Evolutionary conservation across 2,329 filamentous ascomycete genomes (phyloP).

Genomic region (Diaporthe sp.): DNA sequence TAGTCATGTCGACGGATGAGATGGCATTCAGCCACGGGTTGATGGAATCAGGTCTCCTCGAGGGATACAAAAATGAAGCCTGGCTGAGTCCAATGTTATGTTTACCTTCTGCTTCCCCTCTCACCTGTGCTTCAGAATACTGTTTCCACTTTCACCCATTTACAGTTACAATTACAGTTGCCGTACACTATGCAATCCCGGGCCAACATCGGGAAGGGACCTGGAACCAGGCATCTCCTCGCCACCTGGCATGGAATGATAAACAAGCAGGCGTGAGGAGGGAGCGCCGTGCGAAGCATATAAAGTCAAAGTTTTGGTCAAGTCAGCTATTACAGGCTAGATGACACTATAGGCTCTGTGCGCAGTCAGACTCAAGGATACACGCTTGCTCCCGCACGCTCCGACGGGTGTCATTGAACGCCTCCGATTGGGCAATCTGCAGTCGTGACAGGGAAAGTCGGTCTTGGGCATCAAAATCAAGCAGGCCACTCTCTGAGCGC

Average conservation of each 20-base stretch:
- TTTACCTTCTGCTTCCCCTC: not conserved
- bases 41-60: not conserved
- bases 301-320: conserved; percentile 10
- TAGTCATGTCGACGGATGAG: not conserved
- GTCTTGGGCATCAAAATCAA: conserved; percentile 2
- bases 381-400: conserved; percentile 10
- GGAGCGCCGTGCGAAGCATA: not conserved
- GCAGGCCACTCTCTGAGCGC: not conserved
- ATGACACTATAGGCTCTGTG: conserved; percentile 21
- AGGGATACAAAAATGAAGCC: not conserved
- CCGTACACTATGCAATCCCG: not conserved
- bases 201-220: conserved; percentile 7
- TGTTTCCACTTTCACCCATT: not conserved
- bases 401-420: not conserved
- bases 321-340: conserved; percentile 1
- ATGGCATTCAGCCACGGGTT: not conserved
- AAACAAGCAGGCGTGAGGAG: not conserved
- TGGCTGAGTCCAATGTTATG: not conserved
- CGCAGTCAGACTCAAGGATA: not conserved
- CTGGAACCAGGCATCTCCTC: not conserved
- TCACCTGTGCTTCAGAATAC: not conserved
- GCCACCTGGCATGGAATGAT: not conserved
- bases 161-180: not conserved
- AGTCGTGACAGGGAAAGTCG: not conserved
- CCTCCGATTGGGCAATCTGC: not conserved